phyloP scores from a whole-genome alignment of 768 basidiomycete species.

The Tylopilus rubrobrunneus region DNA sequence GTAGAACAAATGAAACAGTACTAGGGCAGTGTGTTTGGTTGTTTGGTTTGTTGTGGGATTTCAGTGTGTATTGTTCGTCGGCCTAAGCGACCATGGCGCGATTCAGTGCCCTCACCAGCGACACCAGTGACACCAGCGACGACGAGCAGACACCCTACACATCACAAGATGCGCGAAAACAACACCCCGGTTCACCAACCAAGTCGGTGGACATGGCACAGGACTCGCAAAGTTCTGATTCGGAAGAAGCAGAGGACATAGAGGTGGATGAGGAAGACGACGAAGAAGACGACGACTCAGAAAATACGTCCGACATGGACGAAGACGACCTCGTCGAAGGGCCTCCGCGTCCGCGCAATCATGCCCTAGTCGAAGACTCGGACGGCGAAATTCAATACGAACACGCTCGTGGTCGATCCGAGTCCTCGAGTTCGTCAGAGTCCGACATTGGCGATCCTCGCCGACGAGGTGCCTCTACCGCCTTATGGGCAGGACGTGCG shows the following conservation, averaged over 20 bases:
- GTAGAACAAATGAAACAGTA: not conserved
- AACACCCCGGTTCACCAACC: slow-evolving; percentile 10
- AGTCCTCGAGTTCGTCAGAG: slow-evolving; percentile 25
- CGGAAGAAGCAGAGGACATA: slow-evolving; percentile 27
- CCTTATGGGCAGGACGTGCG: slow-evolving; percentile 68
- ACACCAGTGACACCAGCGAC: slow-evolving; percentile 54
- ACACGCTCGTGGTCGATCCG: slow-evolving; percentile 34
- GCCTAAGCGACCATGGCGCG: slow-evolving; percentile 47
- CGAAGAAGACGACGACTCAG: slow-evolving; percentile 36
- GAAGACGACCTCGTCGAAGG: slow-evolving; percentile 38
- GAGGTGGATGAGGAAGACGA: slow-evolving; percentile 34
- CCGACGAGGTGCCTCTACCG: slow-evolving; percentile 43
- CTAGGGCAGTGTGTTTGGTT: slow-evolving; percentile 18
- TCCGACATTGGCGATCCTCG: slow-evolving; percentile 18
- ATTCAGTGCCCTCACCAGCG: slow-evolving; percentile 62
- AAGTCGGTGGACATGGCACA: slow-evolving; percentile 32
- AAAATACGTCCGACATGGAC: slow-evolving; percentile 44
- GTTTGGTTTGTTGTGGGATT: slow-evolving; percentile 25
- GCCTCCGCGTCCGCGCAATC: slow-evolving; percentile 35
- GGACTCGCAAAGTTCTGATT: slow-evolving; percentile 24
- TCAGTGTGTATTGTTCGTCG: slow-evolving; percentile 8
- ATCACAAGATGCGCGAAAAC: slow-evolving; percentile 24
- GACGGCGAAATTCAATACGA: slow-evolving; percentile 51
- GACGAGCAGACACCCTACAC: slow-evolving; percentile 41
- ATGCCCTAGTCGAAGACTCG: slow-evolving; percentile 51